Evolutionary conservation across 805 yeast species (phyloP).

Genomic region (Kazachstania africana): DNA sequence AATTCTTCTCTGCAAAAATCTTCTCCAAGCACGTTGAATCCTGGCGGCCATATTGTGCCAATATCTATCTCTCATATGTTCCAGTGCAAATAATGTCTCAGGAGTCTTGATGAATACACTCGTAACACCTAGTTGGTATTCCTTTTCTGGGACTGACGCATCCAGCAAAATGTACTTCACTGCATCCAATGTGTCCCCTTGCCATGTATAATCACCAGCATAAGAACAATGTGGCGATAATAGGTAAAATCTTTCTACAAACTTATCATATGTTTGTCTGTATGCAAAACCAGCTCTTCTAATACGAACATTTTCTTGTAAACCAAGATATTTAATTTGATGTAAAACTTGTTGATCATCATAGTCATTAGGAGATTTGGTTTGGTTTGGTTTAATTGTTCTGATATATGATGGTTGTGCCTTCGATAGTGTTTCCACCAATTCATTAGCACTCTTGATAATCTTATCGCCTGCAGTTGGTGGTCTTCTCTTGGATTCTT

Average conservation of each 20-base stretch:
- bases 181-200: slow-evolving; percentile 46
- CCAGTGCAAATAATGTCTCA: slow-evolving; percentile 89
- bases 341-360: slow-evolving; percentile 84
- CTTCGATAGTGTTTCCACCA: slow-evolving; percentile 79
- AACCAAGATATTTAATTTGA: slow-evolving; percentile 89
- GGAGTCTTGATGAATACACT: slow-evolving; percentile 95
- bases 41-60: slow-evolving; percentile 98
- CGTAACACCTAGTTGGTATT: slow-evolving; percentile 84
- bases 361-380: slow-evolving; percentile 80
- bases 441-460: slow-evolving; percentile 77
- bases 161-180: slow-evolving; percentile 41
- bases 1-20: slow-evolving; percentile 64
- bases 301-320: slow-evolving; percentile 92
- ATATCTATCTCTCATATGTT: slow-evolving; percentile 90
- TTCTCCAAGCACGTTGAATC: slow-evolving; percentile 94
- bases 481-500: slow-evolving; percentile 67
- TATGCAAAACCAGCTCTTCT: slow-evolving; percentile 98
- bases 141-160: slow-evolving; percentile 61
- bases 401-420: slow-evolving; percentile 95
- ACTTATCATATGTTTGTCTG: slow-evolving; percentile 91
- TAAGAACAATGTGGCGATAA: slow-evolving; percentile 84
- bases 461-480: slow-evolving; percentile 96
- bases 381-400: slow-evolving; percentile 94
- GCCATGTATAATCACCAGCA: slow-evolving; percentile 70
- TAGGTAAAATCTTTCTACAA: slow-evolving; percentile 86